Conservation (phyloP, 2,329 filamentous ascomycete genomes). For the Fusarium sp. region DNA sequence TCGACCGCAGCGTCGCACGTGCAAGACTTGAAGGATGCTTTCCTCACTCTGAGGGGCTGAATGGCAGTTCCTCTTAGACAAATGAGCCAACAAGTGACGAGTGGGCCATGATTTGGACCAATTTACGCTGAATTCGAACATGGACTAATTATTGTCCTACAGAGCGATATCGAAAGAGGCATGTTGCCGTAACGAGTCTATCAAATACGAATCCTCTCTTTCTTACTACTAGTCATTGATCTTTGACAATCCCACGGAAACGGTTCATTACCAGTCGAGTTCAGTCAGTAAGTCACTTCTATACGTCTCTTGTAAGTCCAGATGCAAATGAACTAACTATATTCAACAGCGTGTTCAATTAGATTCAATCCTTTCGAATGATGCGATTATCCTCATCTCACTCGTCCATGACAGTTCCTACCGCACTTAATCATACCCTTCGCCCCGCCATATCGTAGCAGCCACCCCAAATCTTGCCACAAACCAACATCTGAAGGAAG, state of each 20-base stretch:
- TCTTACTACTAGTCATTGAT: constrained; percentile 25
- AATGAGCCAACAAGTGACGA: constrained; percentile 38
- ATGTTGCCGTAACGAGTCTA: constrained; percentile 27
- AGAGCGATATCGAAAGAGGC: constrained; percentile 25
- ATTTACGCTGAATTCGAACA: constrained; percentile 21
- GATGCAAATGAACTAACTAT: constrained; percentile 33
- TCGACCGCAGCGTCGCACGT: constrained; percentile 46
- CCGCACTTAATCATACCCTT: constrained; percentile 45
- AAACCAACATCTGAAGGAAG: constrained; percentile 31
- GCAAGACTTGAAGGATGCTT: constrained; percentile 46
- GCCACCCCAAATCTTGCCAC: constrained; percentile 36
- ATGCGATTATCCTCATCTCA: constrained; percentile 49
- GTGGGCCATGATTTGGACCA: constrained; percentile 36
- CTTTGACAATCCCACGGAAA: constrained; percentile 21
- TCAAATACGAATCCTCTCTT: constrained; percentile 26
- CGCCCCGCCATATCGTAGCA: constrained; percentile 35
- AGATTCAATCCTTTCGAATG: constrained; percentile 32
- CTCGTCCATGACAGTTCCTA: constrained; percentile 45
- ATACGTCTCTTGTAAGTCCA: constrained; percentile 19
- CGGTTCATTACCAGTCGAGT: constrained; percentile 19
- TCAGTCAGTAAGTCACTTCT: constrained; percentile 18
- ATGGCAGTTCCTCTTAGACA: constrained; percentile 47
- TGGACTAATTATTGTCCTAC: constrained; percentile 35
- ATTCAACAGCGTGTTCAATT: constrained; percentile 15
- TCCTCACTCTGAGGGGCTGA: constrained; percentile 49